Base-by-base conservation (phyloP, 225 moss, liverwort and hornwort species). In the Marchantia polymorpha region DNA sequence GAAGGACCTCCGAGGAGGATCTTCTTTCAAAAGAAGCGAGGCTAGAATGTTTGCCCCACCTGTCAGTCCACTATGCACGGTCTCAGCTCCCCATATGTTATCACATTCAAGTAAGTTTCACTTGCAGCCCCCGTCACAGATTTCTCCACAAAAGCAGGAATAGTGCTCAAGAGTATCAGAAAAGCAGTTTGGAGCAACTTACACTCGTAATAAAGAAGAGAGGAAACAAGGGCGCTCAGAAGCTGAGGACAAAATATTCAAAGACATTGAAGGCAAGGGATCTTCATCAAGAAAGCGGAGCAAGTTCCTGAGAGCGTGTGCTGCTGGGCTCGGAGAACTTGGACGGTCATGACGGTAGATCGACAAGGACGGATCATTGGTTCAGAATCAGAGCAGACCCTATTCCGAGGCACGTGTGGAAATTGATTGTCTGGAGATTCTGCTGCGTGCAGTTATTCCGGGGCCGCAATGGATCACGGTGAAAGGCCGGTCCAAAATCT, bases 241-340 rank as follows among this genome's bases (percentile, higher is more conserved):
- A 73, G 79, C 71, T 81, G 92, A 91, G 80, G 89, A 88, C 55
- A 93, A 96, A 68, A 83, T 64, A 72, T 82, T 85, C 51, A 95
- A 89, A 76, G 93, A 93, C 49, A 81, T 82, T 75, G 96, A 94
- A 72, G 94, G 87, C 68, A 92, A 94, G 86, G 91, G 89, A 66
- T 94, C 91, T 64, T 90, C 94, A 81, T 92, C 94, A 82, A 89
- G 94, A 75, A 96, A 96, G 82, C 92, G 94, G 48, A 96, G 91
- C 84, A 96, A 91, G 88, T 94, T 96, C n/a, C n/a, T n/a, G n/a
- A n/a, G n/a, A n/a, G n/a, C n/a, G n/a, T n/a, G n/a, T n/a, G n/a
- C n/a, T n/a, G n/a, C n/a, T n/a, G n/a, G n/a, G n/a, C n/a, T n/a
- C n/a, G n/a, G n/a, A n/a, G n/a, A n/a, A n/a, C n/a, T n/a, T n/a